phyloP scores from a whole-genome alignment of 768 basidiomycete genomes.

The Lactarius sp. region DNA sequence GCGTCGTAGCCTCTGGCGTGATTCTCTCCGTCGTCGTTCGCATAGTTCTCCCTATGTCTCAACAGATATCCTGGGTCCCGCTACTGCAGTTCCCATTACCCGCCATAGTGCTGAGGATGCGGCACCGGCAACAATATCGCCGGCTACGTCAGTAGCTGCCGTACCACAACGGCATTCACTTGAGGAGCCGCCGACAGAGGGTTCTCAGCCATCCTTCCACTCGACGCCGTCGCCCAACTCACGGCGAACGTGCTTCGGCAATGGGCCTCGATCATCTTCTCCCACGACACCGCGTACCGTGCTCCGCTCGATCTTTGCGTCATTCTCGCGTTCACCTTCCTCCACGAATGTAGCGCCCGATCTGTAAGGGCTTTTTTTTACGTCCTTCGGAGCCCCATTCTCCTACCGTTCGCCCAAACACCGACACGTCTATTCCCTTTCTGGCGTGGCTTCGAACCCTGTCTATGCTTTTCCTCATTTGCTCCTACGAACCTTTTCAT shows the following conservation, averaged over 20 bases:
- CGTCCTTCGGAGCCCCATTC: background rate
- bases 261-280: background rate
- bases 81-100: background rate
- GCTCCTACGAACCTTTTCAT: conserved; percentile 4
- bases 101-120: background rate
- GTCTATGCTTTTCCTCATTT: background rate
- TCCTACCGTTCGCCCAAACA: background rate
- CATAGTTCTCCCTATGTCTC: conserved; percentile 20
- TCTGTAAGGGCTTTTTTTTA: background rate
- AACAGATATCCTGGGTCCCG: conserved; percentile 5
- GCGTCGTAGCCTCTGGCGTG: conserved; percentile 14
- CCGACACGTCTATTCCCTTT: conserved; percentile 2
- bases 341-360: conserved; percentile 5
- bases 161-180: background rate
- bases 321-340: conserved; percentile 18
- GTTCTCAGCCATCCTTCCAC: background rate
- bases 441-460: background rate
- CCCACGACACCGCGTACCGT: conserved; percentile 11
- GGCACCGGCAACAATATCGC: background rate
- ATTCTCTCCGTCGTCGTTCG: conserved; percentile 18
- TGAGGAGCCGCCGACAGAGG: background rate
- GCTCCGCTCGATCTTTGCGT: conserved; percentile 18
- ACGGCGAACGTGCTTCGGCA: background rate
- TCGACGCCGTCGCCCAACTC: background rate
- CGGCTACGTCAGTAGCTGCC: background rate